Base-by-base conservation (phyloP, 2,329 filamentous ascomycete species). In the Curvularia verruculosa region DNA sequence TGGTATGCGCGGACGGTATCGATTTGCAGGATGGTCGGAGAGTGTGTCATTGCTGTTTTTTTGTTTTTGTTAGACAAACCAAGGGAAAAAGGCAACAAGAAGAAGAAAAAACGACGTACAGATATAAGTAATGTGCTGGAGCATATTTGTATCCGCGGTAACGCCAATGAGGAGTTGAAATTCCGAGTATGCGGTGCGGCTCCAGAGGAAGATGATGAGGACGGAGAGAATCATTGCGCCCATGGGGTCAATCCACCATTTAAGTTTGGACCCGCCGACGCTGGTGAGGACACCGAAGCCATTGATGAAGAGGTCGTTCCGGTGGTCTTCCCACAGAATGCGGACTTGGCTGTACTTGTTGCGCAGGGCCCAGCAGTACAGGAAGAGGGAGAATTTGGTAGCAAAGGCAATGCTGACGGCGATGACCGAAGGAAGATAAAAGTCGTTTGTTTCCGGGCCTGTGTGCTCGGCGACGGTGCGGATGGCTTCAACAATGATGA, bases 281-380 rank as follows among this genome's bases (percentile, higher is more conserved):
- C 90, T 94, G 1, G 93, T 97, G 52, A 97, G 78, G 62, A 98
- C 87, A 85, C 90, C 92, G 66, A 96, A 92, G 52, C 92, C 92
- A 75, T 98, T 99, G 83, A 99, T 92, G 69, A 96, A 83, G n/a
- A 99, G 82, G 73, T 99, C 95, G 73, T 99, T 99, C 60, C 95
- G 89, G 79, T 99, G 95, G 72, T 98, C 94, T 76, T 96, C 91
- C 93, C 92, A 97, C 13, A 98, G 81, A 73, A 97, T 97, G 55
- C 90, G 86, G 62, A 97, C 87, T 76, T 97, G 93, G 59, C 87
- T 92, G 81, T 98, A 96, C 69, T 91, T 90, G 79, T 97, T 89
- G 65, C 94, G 89, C 69, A 98, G 79, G 4, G 91, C 87, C 87
- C 89, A 98, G 79, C 95, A 98, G 81, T 97, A 98, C 24, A 96